Evolutionary conservation across 2,329 filamentous ascomycete species (phyloP), one percentile per base, ranked within the genome.

Genomic region (Whalleya microplaca): DNA sequence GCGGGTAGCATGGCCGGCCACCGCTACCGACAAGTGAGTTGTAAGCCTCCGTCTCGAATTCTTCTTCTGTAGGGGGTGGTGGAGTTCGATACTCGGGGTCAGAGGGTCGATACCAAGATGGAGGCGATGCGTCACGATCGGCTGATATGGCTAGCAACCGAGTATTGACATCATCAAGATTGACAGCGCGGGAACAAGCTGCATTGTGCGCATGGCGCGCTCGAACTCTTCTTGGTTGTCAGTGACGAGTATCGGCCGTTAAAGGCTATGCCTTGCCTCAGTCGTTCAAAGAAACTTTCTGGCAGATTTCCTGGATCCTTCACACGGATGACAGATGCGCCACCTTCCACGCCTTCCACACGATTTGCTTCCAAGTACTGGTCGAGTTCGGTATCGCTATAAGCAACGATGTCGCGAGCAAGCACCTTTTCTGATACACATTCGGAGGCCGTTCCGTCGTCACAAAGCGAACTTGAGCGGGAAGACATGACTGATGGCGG

Each of bases 281-380:
- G 40, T 45, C 51, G 51, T 21, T 51, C n/a, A 40, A 58, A 55
- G 16, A 58, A 48, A 18, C 51, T 54, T 40, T 46, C 42, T 16
- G 55, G 23, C 16, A 51, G 40, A 44, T 58, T 58, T 40, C 51
- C 27, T 0, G 51, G 55, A 41, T 54, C 55, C n/a, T 58, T 40
- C n/a, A 58, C 44, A 1, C 41, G 3, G 20, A 51, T 19, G 6
- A 6, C 12, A 2, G 14, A 43, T 23, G 21, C 21, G 2, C 50
- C 32, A 9, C 21, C 37, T 14, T 47, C 2, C 3, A 37, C 3
- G 16, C 21, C 37, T 14, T 47, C 2, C 3, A 37, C 3, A 16
- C 32, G 32, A 12, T 14, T 5, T 37, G 41, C 44, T 43, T 51
- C 40, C 14, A 58, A n/a, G 21, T 48, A 52, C 20, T 6, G 19